Base-by-base conservation (phyloP, 2,329 filamentous ascomycete genomes). In the Cladorrhinum sp. region DNA sequence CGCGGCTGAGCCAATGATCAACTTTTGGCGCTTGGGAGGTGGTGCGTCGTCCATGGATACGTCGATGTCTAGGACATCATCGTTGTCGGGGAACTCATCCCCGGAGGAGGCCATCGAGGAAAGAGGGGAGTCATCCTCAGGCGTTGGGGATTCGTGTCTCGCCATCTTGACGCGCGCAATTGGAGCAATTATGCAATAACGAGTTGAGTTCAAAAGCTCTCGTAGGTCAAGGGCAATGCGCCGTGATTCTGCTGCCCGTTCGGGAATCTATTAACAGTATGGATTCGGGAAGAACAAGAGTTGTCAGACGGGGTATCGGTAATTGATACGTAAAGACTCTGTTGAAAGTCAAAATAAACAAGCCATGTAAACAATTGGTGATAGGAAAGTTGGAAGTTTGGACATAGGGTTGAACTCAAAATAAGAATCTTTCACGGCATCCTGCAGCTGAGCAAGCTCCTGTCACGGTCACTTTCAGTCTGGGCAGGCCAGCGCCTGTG, bases 61-160 rank as follows among this genome's bases (percentile, higher is more conserved):
- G 48, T 76, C 74, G 41, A 45, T 13, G n/a, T 45, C 41, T 18
- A n/a, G 41, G 16, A 64, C 74, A 20, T 81, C 79, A 50, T 81
- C 74, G 22, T 81, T 78, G 50, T 81, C 78, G 51, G 81, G 78
- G 57, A 76, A 80, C 18, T 74, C 75, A 55, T 79, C 79, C 36
- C 79, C 79, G 51, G 77, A 77, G 3, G 78, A 77, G 20, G 74
- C 74, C 69, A 79, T 74, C 3, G 79, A 80, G 27, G 79, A 81
- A 3, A 80, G 73, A 23, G 79, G 78, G 32, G 79, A 81, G 59
- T 81, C 79, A 32, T 79, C 80, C 59, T 81, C 79, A 56, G 81
- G 79, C n/a, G 67, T 66, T 16, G 70, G 69, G 2, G 71, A 72
- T 12, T 69, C 67, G 54, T 63, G 61, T 56, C 69, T 65, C 2